These are phyloP conservation scores for Glaciozyma antarctica DNA, from an alignment of 768 basidiomycete genomes.

Conservation along the genomic window DNA sequence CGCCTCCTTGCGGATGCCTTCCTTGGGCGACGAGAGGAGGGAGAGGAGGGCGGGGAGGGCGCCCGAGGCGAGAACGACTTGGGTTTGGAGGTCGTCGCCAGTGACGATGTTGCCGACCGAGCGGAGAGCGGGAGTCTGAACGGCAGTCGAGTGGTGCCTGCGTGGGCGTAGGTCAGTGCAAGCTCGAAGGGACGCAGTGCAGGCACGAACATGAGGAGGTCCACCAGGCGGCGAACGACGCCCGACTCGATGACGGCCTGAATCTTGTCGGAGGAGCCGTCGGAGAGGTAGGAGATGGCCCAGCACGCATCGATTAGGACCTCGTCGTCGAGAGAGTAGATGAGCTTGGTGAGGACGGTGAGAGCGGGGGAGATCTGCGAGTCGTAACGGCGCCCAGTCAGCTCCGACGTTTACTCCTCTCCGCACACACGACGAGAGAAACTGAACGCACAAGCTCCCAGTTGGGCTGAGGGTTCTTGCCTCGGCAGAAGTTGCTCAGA, in stretches of 20 bases:
- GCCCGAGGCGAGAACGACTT: slow-evolving; percentile 96
- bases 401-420: neutral
- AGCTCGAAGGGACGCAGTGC: neutral
- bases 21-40: slow-evolving; percentile 89
- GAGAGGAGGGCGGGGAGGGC: slow-evolving; percentile 89
- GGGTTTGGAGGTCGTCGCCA: slow-evolving; percentile 97
- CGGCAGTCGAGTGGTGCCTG: slow-evolving; percentile 57
- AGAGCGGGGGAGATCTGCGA: slow-evolving; percentile 87
- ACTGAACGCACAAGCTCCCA: slow-evolving; percentile 74
- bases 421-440: neutral
- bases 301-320: slow-evolving; percentile 99
- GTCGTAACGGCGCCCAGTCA: slow-evolving; percentile 8
- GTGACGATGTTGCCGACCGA: slow-evolving; percentile 99
- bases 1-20: slow-evolving; percentile 97
- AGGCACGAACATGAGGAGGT: slow-evolving; percentile 64
- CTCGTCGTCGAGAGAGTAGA: slow-evolving; percentile 98
- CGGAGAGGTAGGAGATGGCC: slow-evolving; percentile 98
- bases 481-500: slow-evolving; percentile 96
- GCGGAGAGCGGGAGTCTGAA: slow-evolving; percentile 95
- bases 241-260: slow-evolving; percentile 99
- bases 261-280: slow-evolving; percentile 98
- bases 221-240: slow-evolving; percentile 92
- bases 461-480: slow-evolving; percentile 93
- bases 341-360: slow-evolving; percentile 91
- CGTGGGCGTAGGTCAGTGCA: neutral